Evolutionary conservation across 345 rosid species (phyloP), one percentile per base, ranked within the genome.

Genomic region (Lepidium didymum): DNA sequence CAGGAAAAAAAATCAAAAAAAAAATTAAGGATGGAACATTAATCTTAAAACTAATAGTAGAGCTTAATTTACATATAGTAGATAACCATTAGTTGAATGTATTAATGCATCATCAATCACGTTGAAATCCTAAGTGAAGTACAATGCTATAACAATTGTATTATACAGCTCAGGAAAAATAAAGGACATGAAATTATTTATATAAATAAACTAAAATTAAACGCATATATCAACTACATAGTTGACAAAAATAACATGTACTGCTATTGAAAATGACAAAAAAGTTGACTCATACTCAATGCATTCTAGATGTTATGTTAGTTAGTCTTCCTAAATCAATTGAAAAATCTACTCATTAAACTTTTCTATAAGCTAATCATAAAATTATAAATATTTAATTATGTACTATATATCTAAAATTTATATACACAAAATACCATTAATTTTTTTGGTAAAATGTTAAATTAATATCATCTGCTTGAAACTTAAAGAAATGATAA

Each of bases 151-250:
- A 16, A 34, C 29, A 57, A 7, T 38, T 60, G 74, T 70, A 31
- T 41, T 16, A 27, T 27, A 42, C 74, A 70, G 68, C 68, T 70
- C 27, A 52, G 16, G 19, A 59, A 25, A 50, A 29, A 69, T 38
- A 38, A 57, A 47, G 61, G 61, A 9, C 61, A 60, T 42, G 61
- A 60, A 41, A 70, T 55, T 13, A 13, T 13, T 5, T n/a, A 27
- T 40, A 53, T 29, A 37, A 15, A 9, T n/a, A 50, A 2, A 10
- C 35, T 13, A 15, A 10, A 8, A 27, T 70, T 70, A 23, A 70
- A 52, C 44, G 12, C 69, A 43, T 42, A 42, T 62, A 52, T 62
- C 62, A 70, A 70, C 61, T 52, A 33, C 38, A 56, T 58, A 34
- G 72, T 67, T 44, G 72, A 67, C 64, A 67, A 44, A 44, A 56